These are phyloP conservation scores for Kalanchoe fedtschenkoi DNA, from an alignment of 164 flowering plant species.

Conservation along the genomic window DNA sequence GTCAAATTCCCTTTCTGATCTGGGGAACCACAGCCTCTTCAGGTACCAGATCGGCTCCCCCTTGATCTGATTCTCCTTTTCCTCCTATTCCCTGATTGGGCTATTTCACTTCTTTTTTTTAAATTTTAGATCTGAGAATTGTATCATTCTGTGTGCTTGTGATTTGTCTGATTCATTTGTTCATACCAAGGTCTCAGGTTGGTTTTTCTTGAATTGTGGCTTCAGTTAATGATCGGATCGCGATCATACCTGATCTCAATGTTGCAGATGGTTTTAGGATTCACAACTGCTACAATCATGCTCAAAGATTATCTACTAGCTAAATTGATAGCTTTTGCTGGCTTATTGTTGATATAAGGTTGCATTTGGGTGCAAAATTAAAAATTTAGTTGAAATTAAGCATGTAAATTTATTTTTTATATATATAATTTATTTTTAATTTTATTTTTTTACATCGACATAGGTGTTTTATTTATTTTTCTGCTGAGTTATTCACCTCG, in stretches of 20 bases:
- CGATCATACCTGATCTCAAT: not conserved
- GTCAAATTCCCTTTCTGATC: not conserved
- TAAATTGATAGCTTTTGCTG: not conserved
- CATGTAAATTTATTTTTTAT: too few species aligned
- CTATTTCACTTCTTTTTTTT: too few species aligned
- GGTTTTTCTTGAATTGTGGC: not conserved
- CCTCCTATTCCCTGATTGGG: not conserved
- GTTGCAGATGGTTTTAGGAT: conserved; percentile 1
- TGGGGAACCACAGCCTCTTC: not conserved
- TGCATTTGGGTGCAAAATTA: too few species aligned
- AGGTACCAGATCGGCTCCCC: not conserved
- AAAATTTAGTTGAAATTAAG: too few species aligned
- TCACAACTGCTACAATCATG: not conserved
- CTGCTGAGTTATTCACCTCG: not conserved
- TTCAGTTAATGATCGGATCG: not conserved
- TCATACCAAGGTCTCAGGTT: conserved; percentile 2
- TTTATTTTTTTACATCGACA: too few species aligned
- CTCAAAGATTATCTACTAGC: not conserved
- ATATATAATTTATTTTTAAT: not conserved
- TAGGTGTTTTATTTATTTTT: too few species aligned
- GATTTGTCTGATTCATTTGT: too few species aligned
- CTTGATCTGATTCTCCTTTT: not conserved
- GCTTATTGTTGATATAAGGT: not conserved
- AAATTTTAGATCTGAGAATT: not conserved
- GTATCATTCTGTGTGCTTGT: not conserved